Base-by-base conservation (phyloP, 208 protist genomes). In the Endotrypanum monterogeii region DNA sequence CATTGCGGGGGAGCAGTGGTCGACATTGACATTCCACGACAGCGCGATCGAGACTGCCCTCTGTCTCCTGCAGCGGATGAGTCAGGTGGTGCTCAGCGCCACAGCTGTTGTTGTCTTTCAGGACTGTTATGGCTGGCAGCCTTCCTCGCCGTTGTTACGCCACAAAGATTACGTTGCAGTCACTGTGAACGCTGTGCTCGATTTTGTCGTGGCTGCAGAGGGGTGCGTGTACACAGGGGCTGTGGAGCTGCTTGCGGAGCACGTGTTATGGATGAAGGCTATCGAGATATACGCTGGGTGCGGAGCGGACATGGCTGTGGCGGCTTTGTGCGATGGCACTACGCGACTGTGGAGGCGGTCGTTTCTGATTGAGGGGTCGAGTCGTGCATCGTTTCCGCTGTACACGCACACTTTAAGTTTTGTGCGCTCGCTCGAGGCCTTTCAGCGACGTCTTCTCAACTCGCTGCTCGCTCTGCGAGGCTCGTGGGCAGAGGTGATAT, bases 341-440 rank as follows among this genome's bases (percentile, higher is more conserved):
- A 23, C 55, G 46, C 81, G 78, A 39, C 57, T 94, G 54, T 94
- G 89, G 89, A 77, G 89, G 46, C 74, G 79, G 3, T 70, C 83
- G 23, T 88, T 90, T 56, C 66, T 94, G 35, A 62, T 18, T 32
- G 14, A 70, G 66, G 50, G 69, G 60, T 12, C 37, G 9, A 23
- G 46, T 1, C 41, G 41, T n/a, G 56, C 67, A 14, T 23, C 50
- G 0, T 69, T 50, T 62, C 69, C 68, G n/a, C 61, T 78, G 28
- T 73, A 81, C 73, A 55, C 71, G 18, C 56, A 71, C 39, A 83
- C 78, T 48, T 56, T 83, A 3, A 85, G 89, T 71, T 78, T 92
- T 32, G 57, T 88, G 65, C 78, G 87, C 32, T 84, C 83, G 32
- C 41, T 90, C 20, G 89, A 94, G 56, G 87, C 89, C 11, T 67